Evolutionary conservation across 495 filamentous ascomycete genomes (phyloP).

Genomic region (Podospora pseudopauciseta): DNA sequence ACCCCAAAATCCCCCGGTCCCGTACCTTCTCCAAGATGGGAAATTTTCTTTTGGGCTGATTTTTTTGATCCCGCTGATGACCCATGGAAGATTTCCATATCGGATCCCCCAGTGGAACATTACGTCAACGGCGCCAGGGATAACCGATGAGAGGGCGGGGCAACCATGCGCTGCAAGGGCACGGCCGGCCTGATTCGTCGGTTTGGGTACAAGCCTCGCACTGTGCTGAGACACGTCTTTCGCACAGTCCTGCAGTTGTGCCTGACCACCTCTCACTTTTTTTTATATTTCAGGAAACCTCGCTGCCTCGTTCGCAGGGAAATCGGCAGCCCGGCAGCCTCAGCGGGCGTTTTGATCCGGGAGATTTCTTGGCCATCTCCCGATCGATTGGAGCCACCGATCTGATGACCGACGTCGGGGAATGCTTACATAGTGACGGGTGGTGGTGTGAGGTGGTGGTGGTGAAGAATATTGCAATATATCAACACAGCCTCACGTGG

Average conservation of each 20-base stretch:
- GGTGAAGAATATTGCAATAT: background rate
- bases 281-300: background rate
- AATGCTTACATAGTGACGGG: too few relatives aligned
- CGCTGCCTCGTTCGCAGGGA: background rate
- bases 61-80: background rate
- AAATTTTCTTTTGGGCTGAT: slow-evolving; percentile 9
- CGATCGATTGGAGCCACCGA: background rate
- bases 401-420: background rate
- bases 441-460: background rate
- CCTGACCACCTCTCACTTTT: background rate
- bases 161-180: background rate
- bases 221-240: background rate
- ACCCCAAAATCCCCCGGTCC: too few relatives aligned
- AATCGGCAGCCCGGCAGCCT: background rate
- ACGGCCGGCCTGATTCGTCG: slow-evolving; percentile 2
- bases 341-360: slow-evolving; percentile 1
- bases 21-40: background rate
- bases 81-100: slow-evolving; percentile 1
- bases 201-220: background rate
- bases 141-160: slow-evolving; percentile 15
- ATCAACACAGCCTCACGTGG: background rate
- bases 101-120: slow-evolving; percentile 13
- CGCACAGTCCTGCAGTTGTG: background rate
- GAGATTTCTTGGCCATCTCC: background rate
- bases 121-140: slow-evolving; percentile 22